Conservation (phyloP, 2,329 filamentous ascomycete species). For the Colletotrichum brevisporum region DNA sequence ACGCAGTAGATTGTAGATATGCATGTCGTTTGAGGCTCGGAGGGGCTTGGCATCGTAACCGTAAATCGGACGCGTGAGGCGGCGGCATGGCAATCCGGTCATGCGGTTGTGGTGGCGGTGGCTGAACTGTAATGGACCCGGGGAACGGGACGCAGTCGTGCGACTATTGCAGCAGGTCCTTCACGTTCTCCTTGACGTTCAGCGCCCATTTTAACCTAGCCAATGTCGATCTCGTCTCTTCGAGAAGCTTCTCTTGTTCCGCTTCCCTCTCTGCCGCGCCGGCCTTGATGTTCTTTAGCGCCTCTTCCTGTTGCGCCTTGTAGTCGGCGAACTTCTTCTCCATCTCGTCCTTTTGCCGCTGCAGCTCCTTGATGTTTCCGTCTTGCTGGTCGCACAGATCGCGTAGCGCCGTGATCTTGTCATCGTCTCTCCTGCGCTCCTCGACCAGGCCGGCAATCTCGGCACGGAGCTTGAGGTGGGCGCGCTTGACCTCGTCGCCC, state of each 20-base stretch:
- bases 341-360: conserved; percentile 74
- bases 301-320: conserved; percentile 74
- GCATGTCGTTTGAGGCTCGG: not conserved
- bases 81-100: not conserved
- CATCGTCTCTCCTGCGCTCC: conserved; percentile 72
- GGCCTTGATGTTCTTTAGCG: conserved; percentile 71
- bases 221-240: conserved; percentile 72
- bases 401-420: conserved; percentile 74
- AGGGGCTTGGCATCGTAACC: not conserved
- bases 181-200: conserved; percentile 74
- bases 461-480: conserved; percentile 62
- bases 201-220: conserved; percentile 82
- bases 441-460: conserved; percentile 70
- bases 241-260: conserved; percentile 72
- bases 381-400: conserved; percentile 82
- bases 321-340: conserved; percentile 73
- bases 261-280: conserved; percentile 70
- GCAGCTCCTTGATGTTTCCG: conserved; percentile 73
- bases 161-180: conserved; percentile 62
- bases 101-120: not conserved
- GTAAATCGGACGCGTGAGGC: not conserved
- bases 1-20: conserved; percentile 16
- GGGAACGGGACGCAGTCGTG: not conserved
- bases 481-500: conserved; percentile 71
- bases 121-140: not conserved